phyloP scores from a whole-genome alignment of 2,329 filamentous ascomycete species.

The Seiridium unicorne region DNA sequence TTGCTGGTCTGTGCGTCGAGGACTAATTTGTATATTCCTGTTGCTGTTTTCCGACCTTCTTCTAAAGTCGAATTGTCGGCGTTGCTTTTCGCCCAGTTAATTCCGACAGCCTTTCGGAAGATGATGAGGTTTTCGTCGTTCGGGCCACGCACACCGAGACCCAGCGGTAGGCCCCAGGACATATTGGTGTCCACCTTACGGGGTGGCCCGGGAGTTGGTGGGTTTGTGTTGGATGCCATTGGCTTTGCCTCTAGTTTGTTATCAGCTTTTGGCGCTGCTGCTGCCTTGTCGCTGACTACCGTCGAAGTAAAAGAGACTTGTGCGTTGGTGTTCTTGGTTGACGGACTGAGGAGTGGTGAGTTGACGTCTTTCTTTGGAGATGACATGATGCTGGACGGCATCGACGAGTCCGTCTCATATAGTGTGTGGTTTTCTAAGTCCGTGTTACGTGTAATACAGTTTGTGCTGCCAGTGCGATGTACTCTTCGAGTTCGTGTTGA shows the following conservation, averaged over 20 bases:
- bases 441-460: too few relatives aligned
- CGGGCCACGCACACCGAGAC: slow-evolving; percentile 29
- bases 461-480: too few relatives aligned
- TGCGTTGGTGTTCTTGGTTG: neutral
- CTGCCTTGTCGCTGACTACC: neutral
- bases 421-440: too few relatives aligned
- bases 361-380: neutral
- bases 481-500: too few relatives aligned
- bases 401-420: too few relatives aligned
- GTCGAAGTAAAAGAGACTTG: neutral
- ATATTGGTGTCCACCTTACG: slow-evolving; percentile 26
- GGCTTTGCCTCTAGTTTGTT: neutral
- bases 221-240: neutral
- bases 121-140: slow-evolving; percentile 39
- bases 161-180: slow-evolving; percentile 35
- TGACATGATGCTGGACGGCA: neutral
- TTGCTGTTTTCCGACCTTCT: slow-evolving; percentile 29
- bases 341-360: neutral
- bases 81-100: slow-evolving; percentile 28
- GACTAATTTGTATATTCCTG: slow-evolving; percentile 40
- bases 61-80: slow-evolving; percentile 27
- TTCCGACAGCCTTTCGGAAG: slow-evolving; percentile 42
- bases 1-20: slow-evolving; percentile 31
- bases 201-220: neutral
- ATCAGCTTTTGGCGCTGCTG: neutral